These are phyloP conservation scores for Aspergillus phoenicis DNA, from an alignment of 2,329 filamentous ascomycete genomes.

Conservation along the genomic window DNA sequence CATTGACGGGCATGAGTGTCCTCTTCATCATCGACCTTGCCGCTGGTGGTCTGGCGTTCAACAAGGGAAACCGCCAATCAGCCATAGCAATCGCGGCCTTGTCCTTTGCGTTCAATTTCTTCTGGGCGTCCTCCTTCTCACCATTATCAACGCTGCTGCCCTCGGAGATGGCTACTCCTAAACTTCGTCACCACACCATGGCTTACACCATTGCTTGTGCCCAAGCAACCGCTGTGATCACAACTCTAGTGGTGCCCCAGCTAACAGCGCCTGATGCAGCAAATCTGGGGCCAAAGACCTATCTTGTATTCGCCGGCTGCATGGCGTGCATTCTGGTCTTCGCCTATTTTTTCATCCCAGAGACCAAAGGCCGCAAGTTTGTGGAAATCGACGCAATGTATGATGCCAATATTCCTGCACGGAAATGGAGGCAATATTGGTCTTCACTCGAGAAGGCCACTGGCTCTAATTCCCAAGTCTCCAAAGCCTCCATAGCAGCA, in stretches of 20 bases:
- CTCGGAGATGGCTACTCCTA: constrained; percentile 40
- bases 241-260: constrained; percentile 42
- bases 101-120: constrained; percentile 42
- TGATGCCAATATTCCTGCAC: constrained; percentile 32
- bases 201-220: constrained; percentile 40
- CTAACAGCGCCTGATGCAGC: constrained; percentile 38
- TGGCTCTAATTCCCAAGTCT: neutral
- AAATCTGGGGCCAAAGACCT: constrained; percentile 37
- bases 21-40: constrained; percentile 37
- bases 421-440: constrained; percentile 36
- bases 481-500: neutral
- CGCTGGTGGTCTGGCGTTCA: constrained; percentile 39
- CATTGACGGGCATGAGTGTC: constrained; percentile 38
- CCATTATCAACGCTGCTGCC: constrained; percentile 39
- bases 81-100: constrained; percentile 35
- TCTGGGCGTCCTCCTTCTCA: constrained; percentile 42
- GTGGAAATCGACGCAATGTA: constrained; percentile 41
- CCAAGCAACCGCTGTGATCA: constrained; percentile 42
- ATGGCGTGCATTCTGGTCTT: constrained; percentile 35
- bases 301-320: constrained; percentile 38
- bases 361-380: constrained; percentile 36
- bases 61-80: constrained; percentile 25
- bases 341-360: constrained; percentile 34
- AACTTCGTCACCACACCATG: constrained; percentile 42
- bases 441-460: constrained; percentile 15